phyloP scores from a whole-genome alignment of 306 rosid genomes.

The Quercus bicolor region DNA sequence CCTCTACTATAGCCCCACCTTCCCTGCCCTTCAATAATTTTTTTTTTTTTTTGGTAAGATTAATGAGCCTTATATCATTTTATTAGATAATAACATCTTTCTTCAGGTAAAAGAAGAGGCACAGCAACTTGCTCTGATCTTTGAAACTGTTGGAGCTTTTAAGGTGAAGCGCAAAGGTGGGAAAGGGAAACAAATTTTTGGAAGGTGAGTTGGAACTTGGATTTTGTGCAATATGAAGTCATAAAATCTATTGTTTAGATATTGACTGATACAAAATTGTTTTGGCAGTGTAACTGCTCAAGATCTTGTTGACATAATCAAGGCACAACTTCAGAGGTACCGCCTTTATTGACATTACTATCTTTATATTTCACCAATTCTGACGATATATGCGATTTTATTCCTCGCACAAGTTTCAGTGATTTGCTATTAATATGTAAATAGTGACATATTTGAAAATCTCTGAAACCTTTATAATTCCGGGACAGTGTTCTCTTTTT shows the following conservation, averaged over 20 bases:
- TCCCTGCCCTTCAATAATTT: background rate
- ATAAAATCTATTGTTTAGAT: constrained; percentile 1
- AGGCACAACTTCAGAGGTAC: constrained; percentile 93
- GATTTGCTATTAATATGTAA: background rate
- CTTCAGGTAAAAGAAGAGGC: constrained; percentile 93
- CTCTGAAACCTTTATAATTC: background rate
- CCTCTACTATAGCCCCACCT: background rate
- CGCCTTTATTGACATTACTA: background rate
- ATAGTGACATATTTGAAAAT: background rate
- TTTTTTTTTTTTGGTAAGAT: background rate
- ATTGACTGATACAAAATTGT: constrained; percentile 28
- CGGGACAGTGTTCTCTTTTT: too few species aligned
- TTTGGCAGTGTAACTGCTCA: constrained; percentile 80
- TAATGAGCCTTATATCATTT: background rate
- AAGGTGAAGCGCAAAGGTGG: constrained; percentile 98
- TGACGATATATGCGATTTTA: background rate
- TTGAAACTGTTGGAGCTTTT: constrained; percentile 90
- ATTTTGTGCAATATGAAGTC: constrained; percentile 7
- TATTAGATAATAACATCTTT: background rate
- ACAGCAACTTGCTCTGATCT: constrained; percentile 74
- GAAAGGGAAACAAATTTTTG: constrained; percentile 91
- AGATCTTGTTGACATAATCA: constrained; percentile 96
- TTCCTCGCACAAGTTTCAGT: background rate
- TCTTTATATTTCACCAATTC: background rate
- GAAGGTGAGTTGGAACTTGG: constrained; percentile 45